phyloP scores from a whole-genome alignment of 148 eudicot species.

The Vaccinium corymbosum region DNA sequence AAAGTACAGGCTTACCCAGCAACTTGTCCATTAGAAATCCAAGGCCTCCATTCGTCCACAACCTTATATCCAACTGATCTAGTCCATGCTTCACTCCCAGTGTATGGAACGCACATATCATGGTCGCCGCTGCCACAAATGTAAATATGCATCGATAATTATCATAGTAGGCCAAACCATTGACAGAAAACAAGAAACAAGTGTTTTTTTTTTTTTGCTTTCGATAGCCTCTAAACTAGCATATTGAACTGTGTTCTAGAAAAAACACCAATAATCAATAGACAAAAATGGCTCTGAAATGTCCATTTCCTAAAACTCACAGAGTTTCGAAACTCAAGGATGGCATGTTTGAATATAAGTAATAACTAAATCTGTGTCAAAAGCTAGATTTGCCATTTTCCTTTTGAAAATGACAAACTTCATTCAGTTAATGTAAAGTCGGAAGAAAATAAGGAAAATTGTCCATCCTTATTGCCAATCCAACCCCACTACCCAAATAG shows the following conservation, averaged over 20 bases:
- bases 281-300: background rate
- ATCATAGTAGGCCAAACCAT: background rate
- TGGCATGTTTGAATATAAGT: background rate
- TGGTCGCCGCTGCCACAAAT: slow-evolving; percentile 77
- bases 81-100: slow-evolving; percentile 94
- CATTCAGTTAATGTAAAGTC: background rate
- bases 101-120: slow-evolving; percentile 95
- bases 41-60: slow-evolving; percentile 83
- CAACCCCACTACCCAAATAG: background rate
- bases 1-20: slow-evolving; percentile 57
- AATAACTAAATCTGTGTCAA: background rate
- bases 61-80: slow-evolving; percentile 80
- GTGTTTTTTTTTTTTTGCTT: no score
- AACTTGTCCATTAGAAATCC: slow-evolving; percentile 65
- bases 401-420: background rate
- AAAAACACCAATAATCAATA: background rate
- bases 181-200: background rate
- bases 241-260: background rate
- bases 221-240: background rate
- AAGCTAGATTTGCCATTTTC: background rate
- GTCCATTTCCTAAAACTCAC: background rate
- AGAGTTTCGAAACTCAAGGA: background rate
- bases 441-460: background rate
- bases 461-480: background rate
- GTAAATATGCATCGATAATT: background rate